phyloP scores from a whole-genome alignment of 1,284 basidiomycete species.

The Boletus mariae region DNA sequence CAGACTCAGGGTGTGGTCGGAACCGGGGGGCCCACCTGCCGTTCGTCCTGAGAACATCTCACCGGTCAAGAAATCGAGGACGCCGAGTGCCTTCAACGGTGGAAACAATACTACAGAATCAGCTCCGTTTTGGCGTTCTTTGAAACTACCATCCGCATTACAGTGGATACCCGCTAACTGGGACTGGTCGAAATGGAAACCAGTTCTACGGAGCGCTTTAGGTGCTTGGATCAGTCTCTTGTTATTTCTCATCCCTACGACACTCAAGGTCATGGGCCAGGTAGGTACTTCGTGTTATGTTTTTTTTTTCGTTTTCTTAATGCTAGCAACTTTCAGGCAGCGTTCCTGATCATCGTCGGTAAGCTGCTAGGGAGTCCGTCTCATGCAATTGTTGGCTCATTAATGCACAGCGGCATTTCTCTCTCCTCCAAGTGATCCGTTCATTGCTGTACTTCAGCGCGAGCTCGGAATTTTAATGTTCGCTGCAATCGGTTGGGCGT shows the following conservation, averaged over 20 bases:
- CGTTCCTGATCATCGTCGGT: constrained; percentile 68
- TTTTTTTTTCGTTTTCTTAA: constrained; percentile 3
- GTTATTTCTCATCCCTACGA: constrained; percentile 57
- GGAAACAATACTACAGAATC: not conserved
- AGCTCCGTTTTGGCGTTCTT: not conserved
- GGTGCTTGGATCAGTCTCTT: constrained; percentile 62
- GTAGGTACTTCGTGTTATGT: constrained; percentile 33
- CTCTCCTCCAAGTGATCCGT: constrained; percentile 66
- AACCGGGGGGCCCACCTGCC: not conserved
- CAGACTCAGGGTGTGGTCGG: constrained; percentile 4
- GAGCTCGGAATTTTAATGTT: constrained; percentile 61
- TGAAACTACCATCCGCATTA: constrained; percentile 31
- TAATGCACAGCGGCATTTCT: constrained; percentile 52
- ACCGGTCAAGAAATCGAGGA: constrained; percentile 3
- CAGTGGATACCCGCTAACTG: constrained; percentile 58
- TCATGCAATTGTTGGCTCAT: not conserved
- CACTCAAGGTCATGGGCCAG: constrained; percentile 56
- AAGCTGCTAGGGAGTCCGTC: constrained; percentile 5
- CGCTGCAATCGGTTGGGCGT: constrained; percentile 60
- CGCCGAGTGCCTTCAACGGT: not conserved
- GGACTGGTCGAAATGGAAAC: constrained; percentile 59
- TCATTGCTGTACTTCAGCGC: constrained; percentile 65
- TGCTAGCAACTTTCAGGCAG: constrained; percentile 40
- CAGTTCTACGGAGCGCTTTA: constrained; percentile 60
- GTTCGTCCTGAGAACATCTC: not conserved